Evolutionary conservation across 805 yeast genomes (phyloP).

Genomic region (Ogataea wickerhamii): DNA sequence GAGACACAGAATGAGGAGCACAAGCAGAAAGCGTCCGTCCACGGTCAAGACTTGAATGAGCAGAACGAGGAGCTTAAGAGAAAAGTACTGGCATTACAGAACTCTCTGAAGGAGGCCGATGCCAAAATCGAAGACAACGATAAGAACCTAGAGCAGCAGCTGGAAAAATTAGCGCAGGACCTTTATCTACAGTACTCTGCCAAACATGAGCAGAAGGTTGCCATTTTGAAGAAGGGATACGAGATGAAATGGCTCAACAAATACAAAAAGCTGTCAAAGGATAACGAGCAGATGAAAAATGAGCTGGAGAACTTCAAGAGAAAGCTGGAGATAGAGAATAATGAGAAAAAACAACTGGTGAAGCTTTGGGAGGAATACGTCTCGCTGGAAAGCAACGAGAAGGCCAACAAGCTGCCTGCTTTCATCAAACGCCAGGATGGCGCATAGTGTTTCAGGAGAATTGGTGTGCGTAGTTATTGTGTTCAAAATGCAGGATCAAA

Average conservation of each 20-base stretch:
- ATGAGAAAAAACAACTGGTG: slow-evolving; percentile 57
- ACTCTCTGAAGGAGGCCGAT: slow-evolving; percentile 16
- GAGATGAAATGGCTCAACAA: slow-evolving; percentile 50
- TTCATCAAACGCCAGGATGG: slow-evolving; percentile 16
- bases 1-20: slow-evolving; percentile 12
- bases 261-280: slow-evolving; percentile 39
- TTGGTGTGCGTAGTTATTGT: too few relatives aligned
- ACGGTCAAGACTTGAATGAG: slow-evolving; percentile 7
- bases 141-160: slow-evolving; percentile 47
- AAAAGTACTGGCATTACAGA: slow-evolving; percentile 18
- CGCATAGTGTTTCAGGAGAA: too few relatives aligned
- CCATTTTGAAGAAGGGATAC: slow-evolving; percentile 54
- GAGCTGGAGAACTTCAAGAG: slow-evolving; percentile 51
- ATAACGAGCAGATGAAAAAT: slow-evolving; percentile 43
- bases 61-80: slow-evolving; percentile 17
- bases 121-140: slow-evolving; percentile 37
- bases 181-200: slow-evolving; percentile 70
- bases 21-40: not conserved
- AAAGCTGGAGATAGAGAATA: slow-evolving; percentile 46
- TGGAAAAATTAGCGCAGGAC: slow-evolving; percentile 64
- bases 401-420: slow-evolving; percentile 18
- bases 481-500: too few relatives aligned
- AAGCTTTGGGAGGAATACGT: slow-evolving; percentile 40
- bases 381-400: slow-evolving; percentile 25
- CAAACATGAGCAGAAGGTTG: slow-evolving; percentile 72